Evolutionary conservation across 352 stramenopile genomes (phyloP), one percentile per base, ranked within the genome.

Genomic region (Pythium diclinum): DNA sequence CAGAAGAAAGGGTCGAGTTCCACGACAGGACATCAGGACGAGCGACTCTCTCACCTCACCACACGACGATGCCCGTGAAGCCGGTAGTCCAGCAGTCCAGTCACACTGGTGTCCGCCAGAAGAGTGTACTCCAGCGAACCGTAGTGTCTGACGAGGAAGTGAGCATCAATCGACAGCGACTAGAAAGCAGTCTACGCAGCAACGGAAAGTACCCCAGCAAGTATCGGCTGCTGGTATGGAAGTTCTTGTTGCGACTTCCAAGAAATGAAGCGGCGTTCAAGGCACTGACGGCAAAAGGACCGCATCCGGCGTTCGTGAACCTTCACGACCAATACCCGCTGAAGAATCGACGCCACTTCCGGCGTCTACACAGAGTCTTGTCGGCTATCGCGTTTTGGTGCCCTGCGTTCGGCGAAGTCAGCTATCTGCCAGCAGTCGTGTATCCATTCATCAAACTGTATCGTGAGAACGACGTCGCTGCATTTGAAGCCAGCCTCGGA

Each of bases 401-500:
- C 51, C 89, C 92, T 21, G 85, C 89, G n/a, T 94, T 97, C 58
- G 85, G 84, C 32, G 89, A 96, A 75, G 72, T 89, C 34, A 77
- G 71, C 30, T 96, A 91, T 23, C 67, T 97, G 16, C 87, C 91
- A 19, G 82, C 82, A 16, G 30, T 95, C 17, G 88, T 92, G 42
- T 97, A 95, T 68, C 89, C 91, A 19, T 96, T 97, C 62, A 73
- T 96, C 55, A 91, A 92, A 53, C 78, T 95, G 13, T 95, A 93
- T 56, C 77, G 74, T 0, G 78, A 90, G 40, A 94, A 97, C 52
- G 90, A 96, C 30, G 62, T 97, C 21, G 88, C 87, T 9, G 90
- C 89, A 21, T 98, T 97, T 63, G 92, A 98, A 80, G 77, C 86
- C 17, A 87, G 86, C 33, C 42, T 96, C 42, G 83, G 78, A 23